Conservation (phyloP, 805 yeast genomes). For the Metschnikowia santaceciliae region DNA sequence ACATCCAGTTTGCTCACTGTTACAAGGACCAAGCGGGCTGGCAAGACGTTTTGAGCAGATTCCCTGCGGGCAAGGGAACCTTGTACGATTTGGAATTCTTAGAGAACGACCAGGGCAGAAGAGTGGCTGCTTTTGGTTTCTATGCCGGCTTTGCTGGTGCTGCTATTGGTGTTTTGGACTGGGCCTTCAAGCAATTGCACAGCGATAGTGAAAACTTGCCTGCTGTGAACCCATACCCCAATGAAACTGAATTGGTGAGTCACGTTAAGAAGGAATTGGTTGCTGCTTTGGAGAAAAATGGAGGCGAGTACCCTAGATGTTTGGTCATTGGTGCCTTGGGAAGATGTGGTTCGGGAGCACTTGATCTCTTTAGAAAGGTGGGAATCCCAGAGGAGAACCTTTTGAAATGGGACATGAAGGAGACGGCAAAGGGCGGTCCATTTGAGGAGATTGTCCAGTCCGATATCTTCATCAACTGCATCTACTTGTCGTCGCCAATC, state of each 20-base stretch:
- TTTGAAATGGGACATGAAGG: conserved; percentile 93
- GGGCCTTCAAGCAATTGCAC: conserved; percentile 87
- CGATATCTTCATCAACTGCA: conserved; percentile 93
- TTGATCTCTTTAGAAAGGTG: conserved; percentile 71
- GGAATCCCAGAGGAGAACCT: conserved; percentile 88
- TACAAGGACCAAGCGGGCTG: conserved; percentile 97
- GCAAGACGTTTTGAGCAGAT: conserved; percentile 84
- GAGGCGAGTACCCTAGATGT: conserved; percentile 69
- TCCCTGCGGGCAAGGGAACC: conserved; percentile 86
- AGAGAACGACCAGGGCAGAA: conserved; percentile 91
- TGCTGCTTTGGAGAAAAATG: conserved; percentile 52
- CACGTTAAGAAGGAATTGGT: conserved; percentile 61
- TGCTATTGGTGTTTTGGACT: conserved; percentile 88
- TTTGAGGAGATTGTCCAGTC: conserved; percentile 84
- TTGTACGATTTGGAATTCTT: conserved; percentile 93
- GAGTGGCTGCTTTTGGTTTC: conserved; percentile 99
- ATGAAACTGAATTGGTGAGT: conserved; percentile 69
- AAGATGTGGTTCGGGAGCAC: conserved; percentile 97
- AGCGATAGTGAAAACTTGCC: conserved; percentile 65
- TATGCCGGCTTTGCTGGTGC: conserved; percentile 99
- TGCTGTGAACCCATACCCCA: conserved; percentile 77
- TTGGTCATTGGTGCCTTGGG: conserved; percentile 96
- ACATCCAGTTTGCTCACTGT: conserved; percentile 98
- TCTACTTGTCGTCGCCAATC: conserved; percentile 88
- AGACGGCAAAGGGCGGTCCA: conserved; percentile 97